Evolutionary conservation across 345 rosid genomes (phyloP), one percentile per base, ranked within the genome.

Genomic region (Moricandia moricandioides): DNA sequence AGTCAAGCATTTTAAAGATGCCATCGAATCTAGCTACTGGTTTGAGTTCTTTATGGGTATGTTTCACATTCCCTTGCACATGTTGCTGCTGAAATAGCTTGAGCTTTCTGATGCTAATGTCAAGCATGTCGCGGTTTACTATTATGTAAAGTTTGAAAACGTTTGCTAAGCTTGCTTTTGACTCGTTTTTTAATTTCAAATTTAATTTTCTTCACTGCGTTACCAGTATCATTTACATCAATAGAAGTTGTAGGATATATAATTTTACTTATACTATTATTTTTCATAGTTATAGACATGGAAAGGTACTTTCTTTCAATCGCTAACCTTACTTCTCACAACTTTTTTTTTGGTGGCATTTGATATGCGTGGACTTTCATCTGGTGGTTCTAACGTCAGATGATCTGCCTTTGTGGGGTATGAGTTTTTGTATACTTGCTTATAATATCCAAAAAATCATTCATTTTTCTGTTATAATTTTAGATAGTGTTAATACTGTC

Each of bases 1-100:
- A 80, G 97, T 89, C 80, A 88, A 81, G 72, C 92, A 85, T 13
- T 90, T 92, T 79, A 89, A 89, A 80, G 93, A 90, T 85, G 98
- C 97, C 37, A 86, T 92, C 54, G 98, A 90, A 84, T 86, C 86
- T 74, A 92, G 80, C 72, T 92, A 92, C 77, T 90, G 95, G 98
- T 89, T 92, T 71, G 98, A 92, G 77, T 92, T 92, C 78, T 92
- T 92, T 77, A 83, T 92, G 86, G 83, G 83, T 80, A 80, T 77
- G 78, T 66, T 30, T 65, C 74, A 17, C 49, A 30, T 26, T 74
- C 8, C 33, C 26, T 55, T 40, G 17, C 55, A 55, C 70, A 61
- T 31, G n/a, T 52, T 51, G 24, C 24, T 10, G 10, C 30, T 62
- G 52, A 55, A 54, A 17, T 70, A 33, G 61, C 69, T 49, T 40